A percentile compares a stretch with the other conserved stretches of the same genome.
Conservation (phyloP, 768 basidiomycete genomes). For the Collybia sp. region DNA sequence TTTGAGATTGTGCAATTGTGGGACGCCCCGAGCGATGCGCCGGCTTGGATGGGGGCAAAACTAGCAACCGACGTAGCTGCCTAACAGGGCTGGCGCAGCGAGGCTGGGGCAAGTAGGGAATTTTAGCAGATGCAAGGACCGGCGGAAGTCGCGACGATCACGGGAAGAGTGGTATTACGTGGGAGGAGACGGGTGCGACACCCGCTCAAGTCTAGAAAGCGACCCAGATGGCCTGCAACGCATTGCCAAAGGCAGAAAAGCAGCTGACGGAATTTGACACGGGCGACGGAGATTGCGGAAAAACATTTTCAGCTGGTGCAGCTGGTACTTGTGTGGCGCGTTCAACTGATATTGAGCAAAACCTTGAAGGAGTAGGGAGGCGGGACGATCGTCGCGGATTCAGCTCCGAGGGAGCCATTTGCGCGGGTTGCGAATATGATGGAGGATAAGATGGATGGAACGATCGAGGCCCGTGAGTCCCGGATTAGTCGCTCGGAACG, state of each 20-base stretch:
- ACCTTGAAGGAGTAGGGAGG: conserved; percentile 14
- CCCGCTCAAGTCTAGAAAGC: conserved; percentile 17
- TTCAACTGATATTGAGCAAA: neutral
- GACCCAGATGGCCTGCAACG: conserved; percentile 32
- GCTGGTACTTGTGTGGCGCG: conserved; percentile 17
- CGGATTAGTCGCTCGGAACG: conserved; percentile 1
- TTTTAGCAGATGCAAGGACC: too few relatives aligned
- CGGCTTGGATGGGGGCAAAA: conserved; percentile 30
- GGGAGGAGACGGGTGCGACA: neutral
- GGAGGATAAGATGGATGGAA: conserved; percentile 53
- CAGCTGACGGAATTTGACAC: conserved; percentile 58
- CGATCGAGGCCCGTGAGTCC: conserved; percentile 43
- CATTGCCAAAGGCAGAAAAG: conserved; percentile 39
- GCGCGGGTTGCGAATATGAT: conserved; percentile 32
- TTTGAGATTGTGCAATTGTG: conserved; percentile 26
- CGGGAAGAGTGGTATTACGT: neutral
- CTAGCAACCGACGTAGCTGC: too few relatives aligned
- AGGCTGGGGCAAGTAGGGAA: neutral
- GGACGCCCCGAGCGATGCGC: conserved; percentile 38
- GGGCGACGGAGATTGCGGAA: conserved; percentile 63
- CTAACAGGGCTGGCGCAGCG: neutral
- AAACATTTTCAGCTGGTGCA: conserved; percentile 50
- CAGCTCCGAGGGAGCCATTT: conserved; percentile 17
- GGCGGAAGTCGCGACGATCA: too few relatives aligned
- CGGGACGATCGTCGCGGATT: conserved; percentile 12